Percentiles rank a stretch among this genome's conserved stretches.
These are phyloP conservation scores for Amanita polypyramis DNA, from an alignment of 768 basidiomycete genomes.

Conservation along the genomic window DNA sequence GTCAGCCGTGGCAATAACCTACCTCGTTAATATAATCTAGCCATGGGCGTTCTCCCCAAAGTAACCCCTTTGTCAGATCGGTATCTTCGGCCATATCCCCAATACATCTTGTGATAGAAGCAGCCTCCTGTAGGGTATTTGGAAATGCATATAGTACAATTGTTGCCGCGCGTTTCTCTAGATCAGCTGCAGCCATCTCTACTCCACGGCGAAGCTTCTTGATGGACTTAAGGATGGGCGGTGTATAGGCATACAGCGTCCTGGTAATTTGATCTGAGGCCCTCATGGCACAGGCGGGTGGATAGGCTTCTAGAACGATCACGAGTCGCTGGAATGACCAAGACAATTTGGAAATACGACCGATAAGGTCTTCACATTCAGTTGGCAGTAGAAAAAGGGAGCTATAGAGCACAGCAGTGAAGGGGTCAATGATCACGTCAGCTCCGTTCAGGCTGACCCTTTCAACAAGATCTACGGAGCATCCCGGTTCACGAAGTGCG, in stretches of 20 bases:
- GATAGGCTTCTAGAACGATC: constrained; percentile 61
- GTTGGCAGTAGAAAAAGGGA: constrained; percentile 39
- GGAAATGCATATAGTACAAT: constrained; percentile 53
- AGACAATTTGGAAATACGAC: constrained; percentile 41
- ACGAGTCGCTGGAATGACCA: constrained; percentile 49
- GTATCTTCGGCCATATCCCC: constrained; percentile 45
- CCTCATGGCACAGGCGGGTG: constrained; percentile 26
- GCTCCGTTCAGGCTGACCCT: constrained; percentile 40
- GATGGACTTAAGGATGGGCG: constrained; percentile 59
- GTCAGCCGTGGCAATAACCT: neutral
- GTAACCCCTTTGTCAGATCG: constrained; percentile 28
- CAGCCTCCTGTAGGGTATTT: constrained; percentile 45
- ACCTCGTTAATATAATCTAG: constrained; percentile 50
- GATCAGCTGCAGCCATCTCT: constrained; percentile 49
- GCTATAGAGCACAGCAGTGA: constrained; percentile 44
- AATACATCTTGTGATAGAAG: constrained; percentile 39
- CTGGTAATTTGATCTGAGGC: constrained; percentile 2
- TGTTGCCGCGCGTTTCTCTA: constrained; percentile 33
- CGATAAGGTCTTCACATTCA: constrained; percentile 31
- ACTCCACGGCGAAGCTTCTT: constrained; percentile 57
- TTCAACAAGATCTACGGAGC: constrained; percentile 51
- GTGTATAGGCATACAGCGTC: constrained; percentile 43
- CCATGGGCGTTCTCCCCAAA: constrained; percentile 61
- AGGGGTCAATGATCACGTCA: constrained; percentile 60
- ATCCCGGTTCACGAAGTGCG: constrained; percentile 32